A percentile compares a stretch with the other conserved stretches of the same genome.
Evolutionary conservation across 2,329 filamentous ascomycete species (phyloP).

Genomic region (Delphinella strobiligena): DNA sequence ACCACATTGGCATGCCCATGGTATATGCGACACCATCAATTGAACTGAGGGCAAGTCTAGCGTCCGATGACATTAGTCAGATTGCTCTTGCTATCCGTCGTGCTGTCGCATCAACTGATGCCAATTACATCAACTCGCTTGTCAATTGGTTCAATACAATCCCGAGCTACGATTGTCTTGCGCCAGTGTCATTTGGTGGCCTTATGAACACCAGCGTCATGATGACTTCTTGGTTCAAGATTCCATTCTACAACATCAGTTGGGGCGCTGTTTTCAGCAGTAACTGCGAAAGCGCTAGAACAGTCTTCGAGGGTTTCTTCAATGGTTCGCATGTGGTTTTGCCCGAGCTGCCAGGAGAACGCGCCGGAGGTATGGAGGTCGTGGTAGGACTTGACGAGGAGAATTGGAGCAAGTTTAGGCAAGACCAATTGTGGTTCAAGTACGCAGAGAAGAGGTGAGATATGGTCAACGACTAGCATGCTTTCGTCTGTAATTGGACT

Average conservation of each 20-base stretch:
- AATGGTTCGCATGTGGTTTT: not conserved
- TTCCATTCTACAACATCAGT: not conserved
- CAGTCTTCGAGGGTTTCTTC: not conserved
- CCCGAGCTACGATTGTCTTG: not conserved
- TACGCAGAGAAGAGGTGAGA: too few species aligned
- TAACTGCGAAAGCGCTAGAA: not conserved
- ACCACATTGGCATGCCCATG: conserved; percentile 2
- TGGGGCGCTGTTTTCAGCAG: not conserved
- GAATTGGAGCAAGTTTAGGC: too few species aligned
- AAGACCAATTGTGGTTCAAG: too few species aligned
- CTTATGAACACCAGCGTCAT: not conserved
- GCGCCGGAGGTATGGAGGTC: conserved; percentile 2
- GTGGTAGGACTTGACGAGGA: conserved; percentile 1
- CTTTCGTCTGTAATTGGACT: too few species aligned
- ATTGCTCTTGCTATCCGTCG: too few species aligned
- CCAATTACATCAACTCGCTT: not conserved
- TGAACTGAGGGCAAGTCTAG: too few species aligned
- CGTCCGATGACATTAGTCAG: too few species aligned
- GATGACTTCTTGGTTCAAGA: not conserved
- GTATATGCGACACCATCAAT: conserved; percentile 2
- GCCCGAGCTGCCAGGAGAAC: not conserved
- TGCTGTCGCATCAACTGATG: too few species aligned
- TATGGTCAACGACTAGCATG: too few species aligned
- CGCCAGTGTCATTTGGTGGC: not conserved
- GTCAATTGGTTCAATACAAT: not conserved